These are phyloP conservation scores for Hapsidospora chrysogenum DNA, from an alignment of 495 filamentous ascomycete genomes.

Conservation along the genomic window DNA sequence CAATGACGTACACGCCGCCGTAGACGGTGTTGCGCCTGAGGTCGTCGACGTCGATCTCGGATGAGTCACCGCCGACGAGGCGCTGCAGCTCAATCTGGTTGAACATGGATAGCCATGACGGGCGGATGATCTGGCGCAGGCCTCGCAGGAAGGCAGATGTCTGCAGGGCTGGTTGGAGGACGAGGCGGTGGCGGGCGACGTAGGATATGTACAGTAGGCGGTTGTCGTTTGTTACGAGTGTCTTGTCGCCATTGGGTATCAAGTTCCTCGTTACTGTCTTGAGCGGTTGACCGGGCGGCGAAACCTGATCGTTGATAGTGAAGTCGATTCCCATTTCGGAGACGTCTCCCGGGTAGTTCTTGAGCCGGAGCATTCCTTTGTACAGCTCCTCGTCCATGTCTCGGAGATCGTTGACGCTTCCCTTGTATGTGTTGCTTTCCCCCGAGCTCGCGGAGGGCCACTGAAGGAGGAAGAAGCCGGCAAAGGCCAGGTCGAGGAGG, in stretches of 20 bases:
- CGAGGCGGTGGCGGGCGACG: slow-evolving; percentile 72
- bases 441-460: slow-evolving; percentile 61
- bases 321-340: slow-evolving; percentile 74
- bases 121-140: slow-evolving; percentile 74
- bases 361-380: slow-evolving; percentile 73
- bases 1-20: slow-evolving; percentile 71
- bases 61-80: slow-evolving; percentile 70
- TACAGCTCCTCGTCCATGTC: slow-evolving; percentile 92
- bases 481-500: slow-evolving; percentile 84
- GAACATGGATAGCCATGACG: slow-evolving; percentile 94
- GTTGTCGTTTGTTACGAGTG: slow-evolving; percentile 79
- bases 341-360: slow-evolving; percentile 77
- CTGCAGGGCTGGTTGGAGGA: slow-evolving; percentile 57
- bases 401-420: slow-evolving; percentile 81
- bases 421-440: slow-evolving; percentile 55
- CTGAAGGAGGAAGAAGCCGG: slow-evolving; percentile 88
- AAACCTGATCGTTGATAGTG: slow-evolving; percentile 68
- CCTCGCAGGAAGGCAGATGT: slow-evolving; percentile 79
- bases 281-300: slow-evolving; percentile 27
- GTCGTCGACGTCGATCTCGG: slow-evolving; percentile 76
- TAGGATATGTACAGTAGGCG: slow-evolving; percentile 86
- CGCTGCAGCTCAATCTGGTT: slow-evolving; percentile 91
- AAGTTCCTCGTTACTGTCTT: slow-evolving; percentile 55
- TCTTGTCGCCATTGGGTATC: slow-evolving; percentile 55
- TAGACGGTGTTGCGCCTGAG: slow-evolving; percentile 76